phyloP scores from a whole-genome alignment of 805 yeast genomes.

The Kregervanrija pseudodelftensis region DNA sequence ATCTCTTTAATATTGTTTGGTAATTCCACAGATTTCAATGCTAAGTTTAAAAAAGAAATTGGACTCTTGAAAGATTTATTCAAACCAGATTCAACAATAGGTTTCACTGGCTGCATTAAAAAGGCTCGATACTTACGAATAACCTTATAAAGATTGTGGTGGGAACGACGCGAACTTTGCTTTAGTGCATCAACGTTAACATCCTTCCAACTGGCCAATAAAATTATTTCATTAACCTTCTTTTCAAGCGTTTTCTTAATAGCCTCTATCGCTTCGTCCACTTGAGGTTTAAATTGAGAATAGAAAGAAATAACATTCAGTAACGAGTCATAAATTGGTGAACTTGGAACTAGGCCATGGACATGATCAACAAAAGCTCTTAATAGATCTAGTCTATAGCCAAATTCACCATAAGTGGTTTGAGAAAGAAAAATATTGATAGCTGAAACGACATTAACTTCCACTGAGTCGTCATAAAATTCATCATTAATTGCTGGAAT shows the following conservation, averaged over 20 bases:
- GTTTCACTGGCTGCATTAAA: constrained; percentile 42
- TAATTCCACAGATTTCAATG: background rate
- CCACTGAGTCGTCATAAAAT: constrained; percentile 27
- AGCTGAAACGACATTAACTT: constrained; percentile 42
- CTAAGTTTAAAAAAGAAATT: background rate
- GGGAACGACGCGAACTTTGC: constrained; percentile 89
- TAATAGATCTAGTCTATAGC: constrained; percentile 50
- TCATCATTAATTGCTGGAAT: constrained; percentile 40
- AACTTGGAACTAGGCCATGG: constrained; percentile 20
- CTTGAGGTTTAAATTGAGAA: constrained; percentile 49
- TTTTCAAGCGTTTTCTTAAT: constrained; percentile 59
- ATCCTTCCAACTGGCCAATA: constrained; percentile 96
- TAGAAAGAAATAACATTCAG: constrained; percentile 57
- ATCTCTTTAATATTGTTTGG: constrained; percentile 4
- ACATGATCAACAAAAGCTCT: constrained; percentile 59
- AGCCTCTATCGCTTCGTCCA: constrained; percentile 38
- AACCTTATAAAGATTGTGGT: constrained; percentile 71
- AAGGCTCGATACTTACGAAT: constrained; percentile 73
- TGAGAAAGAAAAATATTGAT: constrained; percentile 71
- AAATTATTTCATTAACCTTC: constrained; percentile 74
- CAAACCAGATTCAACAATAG: constrained; percentile 56
- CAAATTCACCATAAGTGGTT: constrained; percentile 70
- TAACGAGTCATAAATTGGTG: constrained; percentile 34
- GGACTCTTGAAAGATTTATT: constrained; percentile 8
- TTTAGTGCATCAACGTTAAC: constrained; percentile 88